phyloP scores from a whole-genome alignment of 768 basidiomycete species.

The Mycena filopes region DNA sequence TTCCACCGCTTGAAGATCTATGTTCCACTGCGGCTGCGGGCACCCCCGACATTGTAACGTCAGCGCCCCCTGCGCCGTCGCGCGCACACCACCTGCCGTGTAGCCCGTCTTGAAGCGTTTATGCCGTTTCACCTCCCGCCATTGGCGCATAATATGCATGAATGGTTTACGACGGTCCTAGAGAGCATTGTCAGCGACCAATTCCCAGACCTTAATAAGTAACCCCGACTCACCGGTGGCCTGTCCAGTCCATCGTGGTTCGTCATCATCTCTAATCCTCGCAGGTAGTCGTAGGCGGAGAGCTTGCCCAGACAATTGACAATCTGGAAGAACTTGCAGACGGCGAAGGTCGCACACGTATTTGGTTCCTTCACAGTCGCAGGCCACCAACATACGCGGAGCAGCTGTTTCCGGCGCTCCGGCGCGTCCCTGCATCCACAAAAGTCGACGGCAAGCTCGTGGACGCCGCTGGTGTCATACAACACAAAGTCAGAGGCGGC shows the following conservation, averaged over 20 bases:
- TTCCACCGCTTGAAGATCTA: no score
- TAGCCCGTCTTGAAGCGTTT: conserved; percentile 24
- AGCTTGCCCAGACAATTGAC: conserved; percentile 25
- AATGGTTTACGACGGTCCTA: conserved; percentile 23
- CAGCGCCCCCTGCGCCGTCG: conserved; percentile 3
- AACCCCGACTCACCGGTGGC: conserved; percentile 6
- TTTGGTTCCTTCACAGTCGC: conserved; percentile 14
- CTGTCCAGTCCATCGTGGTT: conserved; percentile 2
- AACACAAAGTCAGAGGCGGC: conserved; percentile 8
- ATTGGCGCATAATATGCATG: conserved; percentile 18
- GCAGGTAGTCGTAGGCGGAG: conserved; percentile 22
- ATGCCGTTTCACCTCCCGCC: conserved; percentile 20
- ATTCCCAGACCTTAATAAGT: neutral
- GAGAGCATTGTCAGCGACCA: neutral
- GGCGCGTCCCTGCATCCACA: conserved; percentile 5
- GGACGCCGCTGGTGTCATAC: conserved; percentile 21
- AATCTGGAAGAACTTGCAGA: conserved; percentile 18
- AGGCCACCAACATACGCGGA: conserved; percentile 23
- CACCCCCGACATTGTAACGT: conserved; percentile 25
- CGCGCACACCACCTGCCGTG: conserved; percentile 4
- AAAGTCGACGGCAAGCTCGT: conserved; percentile 12
- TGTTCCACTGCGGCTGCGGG: conserved; percentile 25
- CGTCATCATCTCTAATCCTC: conserved; percentile 3
- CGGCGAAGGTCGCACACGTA: conserved; percentile 18
- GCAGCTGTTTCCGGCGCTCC: conserved; percentile 1